Evolutionary conservation across 495 filamentous ascomycete genomes (phyloP), one percentile per base, ranked within the genome.

Genomic region (Penicillium diatomitis): DNA sequence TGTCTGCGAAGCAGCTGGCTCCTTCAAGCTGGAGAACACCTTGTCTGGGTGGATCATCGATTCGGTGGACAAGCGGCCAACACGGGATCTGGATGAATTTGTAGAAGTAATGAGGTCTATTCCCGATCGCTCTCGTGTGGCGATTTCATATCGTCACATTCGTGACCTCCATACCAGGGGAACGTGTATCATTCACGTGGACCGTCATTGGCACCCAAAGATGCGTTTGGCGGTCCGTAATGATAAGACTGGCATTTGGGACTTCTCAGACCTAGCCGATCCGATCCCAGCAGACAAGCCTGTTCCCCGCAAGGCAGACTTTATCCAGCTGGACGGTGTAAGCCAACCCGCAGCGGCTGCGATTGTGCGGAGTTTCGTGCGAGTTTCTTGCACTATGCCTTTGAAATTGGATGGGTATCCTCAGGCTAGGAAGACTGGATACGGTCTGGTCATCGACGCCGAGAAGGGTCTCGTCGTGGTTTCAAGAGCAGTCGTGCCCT

Each of bases 391-490:
- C 53, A 84, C 82, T 12, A 89, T 97, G 84, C 92, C 92, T 3
- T 66, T 97, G 49, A 97, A 96, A 69, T 76, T 99, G 3, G 94
- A 99, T 63, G 92, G 92, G 34, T 99, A 95, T 59, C 94, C 92
- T 2, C 84, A 88, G 60, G 82, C 89, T 37, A 77, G 87, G 37
- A 96, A 96, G 73, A 90, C 88, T 62, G 92, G 92, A 9, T 94
- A 92, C 75, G 92, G 92, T 2, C 70, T 99, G 33, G 92, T 99
- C 7, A 85, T 97, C 41, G 91, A 99, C 65, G 92, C 92, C 0
- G 88, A 92, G 38, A 90, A 96, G 73, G 92, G 92, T 8, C 76
- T 97, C 42, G 94, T 97, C 9, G 80, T 96, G 11, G 88, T 96
- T 32, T 96, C 90, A 7, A 72, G 92, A 65, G 91, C 94, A 7